phyloP scores from a whole-genome alignment of 192 early-diverging fungal species.

The Spizellomyces sp. region DNA sequence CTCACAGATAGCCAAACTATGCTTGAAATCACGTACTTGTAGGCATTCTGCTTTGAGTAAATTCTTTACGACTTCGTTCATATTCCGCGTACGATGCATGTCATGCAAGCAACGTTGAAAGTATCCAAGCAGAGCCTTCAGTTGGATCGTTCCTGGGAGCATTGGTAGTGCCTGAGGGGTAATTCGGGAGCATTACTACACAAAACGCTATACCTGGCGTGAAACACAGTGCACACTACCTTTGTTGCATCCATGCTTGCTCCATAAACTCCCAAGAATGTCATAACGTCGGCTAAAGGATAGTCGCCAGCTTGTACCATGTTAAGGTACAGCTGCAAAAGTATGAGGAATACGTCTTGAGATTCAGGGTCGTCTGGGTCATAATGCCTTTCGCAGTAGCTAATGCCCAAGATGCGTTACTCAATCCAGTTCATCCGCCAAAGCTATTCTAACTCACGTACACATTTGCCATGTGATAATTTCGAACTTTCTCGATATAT shows the following conservation, averaged over 20 bases:
- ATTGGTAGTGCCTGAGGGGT: constrained; percentile 42
- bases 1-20: no score
- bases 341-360: constrained; percentile 59
- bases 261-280: constrained; percentile 67
- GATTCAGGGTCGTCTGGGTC: constrained; percentile 14
- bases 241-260: constrained; percentile 63
- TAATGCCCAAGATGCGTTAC: background rate
- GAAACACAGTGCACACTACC: constrained; percentile 20
- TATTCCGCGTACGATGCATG: constrained; percentile 61
- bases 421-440: background rate
- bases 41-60: constrained; percentile 66
- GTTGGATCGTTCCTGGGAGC: constrained; percentile 50
- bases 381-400: constrained; percentile 48
- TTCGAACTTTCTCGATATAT: constrained; percentile 77
- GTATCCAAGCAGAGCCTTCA: constrained; percentile 51
- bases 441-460: constrained; percentile 1
- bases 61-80: constrained; percentile 71
- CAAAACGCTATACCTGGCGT: no score
- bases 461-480: constrained; percentile 60
- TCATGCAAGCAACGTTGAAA: constrained; percentile 60
- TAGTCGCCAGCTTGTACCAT: constrained; percentile 44
- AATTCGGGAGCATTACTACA: background rate
- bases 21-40: constrained; percentile 46
- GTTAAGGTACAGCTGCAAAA: constrained; percentile 65
- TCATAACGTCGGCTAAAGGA: constrained; percentile 57